Conservation (phyloP, 805 yeast genomes). For the Teunomyces barrocoloradensis region DNA sequence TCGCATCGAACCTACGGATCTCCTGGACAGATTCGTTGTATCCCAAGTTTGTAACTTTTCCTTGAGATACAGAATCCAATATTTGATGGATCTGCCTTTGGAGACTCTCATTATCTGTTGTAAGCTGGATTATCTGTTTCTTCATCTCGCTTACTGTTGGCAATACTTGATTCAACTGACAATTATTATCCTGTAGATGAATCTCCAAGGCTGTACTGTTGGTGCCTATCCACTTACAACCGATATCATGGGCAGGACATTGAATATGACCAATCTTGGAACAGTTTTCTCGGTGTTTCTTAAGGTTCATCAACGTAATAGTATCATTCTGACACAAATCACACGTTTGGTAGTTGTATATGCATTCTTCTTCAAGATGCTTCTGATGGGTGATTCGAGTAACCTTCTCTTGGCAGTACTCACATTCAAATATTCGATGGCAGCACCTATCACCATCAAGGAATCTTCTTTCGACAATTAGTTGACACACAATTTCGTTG, state of each 20-base stretch:
- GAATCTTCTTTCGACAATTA: constrained; percentile 22
- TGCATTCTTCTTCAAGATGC: constrained; percentile 42
- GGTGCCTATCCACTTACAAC: constrained; percentile 48
- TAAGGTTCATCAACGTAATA: constrained; percentile 37
- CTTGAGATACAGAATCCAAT: constrained; percentile 47
- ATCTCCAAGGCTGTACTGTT: constrained; percentile 36
- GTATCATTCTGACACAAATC: constrained; percentile 40
- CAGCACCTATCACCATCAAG: constrained; percentile 30
- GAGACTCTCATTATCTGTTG: constrained; percentile 36
- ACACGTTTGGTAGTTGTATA: constrained; percentile 40
- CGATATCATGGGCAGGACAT: constrained; percentile 49
- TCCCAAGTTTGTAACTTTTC: constrained; percentile 50
- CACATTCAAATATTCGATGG: constrained; percentile 37
- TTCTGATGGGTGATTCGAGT: constrained; percentile 23
- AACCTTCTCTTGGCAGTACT: constrained; percentile 31
- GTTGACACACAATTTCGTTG: constrained; percentile 8
- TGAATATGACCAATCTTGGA: constrained; percentile 33
- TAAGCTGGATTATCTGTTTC: constrained; percentile 23
- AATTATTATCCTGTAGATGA: constrained; percentile 28
- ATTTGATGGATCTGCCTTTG: constrained; percentile 45
- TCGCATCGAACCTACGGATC: constrained; percentile 24
- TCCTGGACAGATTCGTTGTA: constrained; percentile 48
- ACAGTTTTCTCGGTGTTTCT: constrained; percentile 44
- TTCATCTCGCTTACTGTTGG: constrained; percentile 25
- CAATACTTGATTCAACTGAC: constrained; percentile 29